These are phyloP conservation scores for Paraleonurus japonicus DNA, from an alignment of 257 asterid species.

Conservation along the genomic window DNA sequence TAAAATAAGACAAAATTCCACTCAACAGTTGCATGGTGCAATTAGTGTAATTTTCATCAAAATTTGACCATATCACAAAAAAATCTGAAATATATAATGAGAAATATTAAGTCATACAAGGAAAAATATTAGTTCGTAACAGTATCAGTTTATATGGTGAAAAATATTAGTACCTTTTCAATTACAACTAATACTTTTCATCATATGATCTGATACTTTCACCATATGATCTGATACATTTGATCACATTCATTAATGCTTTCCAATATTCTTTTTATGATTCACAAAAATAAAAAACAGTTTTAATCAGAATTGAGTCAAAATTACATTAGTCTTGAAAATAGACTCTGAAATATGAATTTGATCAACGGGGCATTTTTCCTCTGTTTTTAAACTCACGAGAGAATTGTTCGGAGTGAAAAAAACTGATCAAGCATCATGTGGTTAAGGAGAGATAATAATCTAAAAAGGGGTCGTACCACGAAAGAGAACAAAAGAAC, in stretches of 20 bases:
- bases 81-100: too few relatives aligned
- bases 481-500: constrained; percentile 36
- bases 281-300: too few relatives aligned
- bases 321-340: neutral
- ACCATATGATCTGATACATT: too few relatives aligned
- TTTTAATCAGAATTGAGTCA: too few relatives aligned
- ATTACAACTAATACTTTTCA: too few relatives aligned
- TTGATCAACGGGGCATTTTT: neutral
- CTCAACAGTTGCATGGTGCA: neutral
- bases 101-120: neutral
- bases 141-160: too few relatives aligned
- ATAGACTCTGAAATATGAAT: neutral
- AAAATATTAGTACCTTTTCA: too few relatives aligned
- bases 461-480: constrained; percentile 38
- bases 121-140: too few relatives aligned
- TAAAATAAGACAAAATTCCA: neutral
- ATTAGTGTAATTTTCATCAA: too few relatives aligned
- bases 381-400: neutral
- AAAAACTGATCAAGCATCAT: constrained; percentile 10
- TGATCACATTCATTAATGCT: too few relatives aligned
- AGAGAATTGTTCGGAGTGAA: constrained; percentile 3
- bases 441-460: constrained; percentile 23
- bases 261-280: too few relatives aligned
- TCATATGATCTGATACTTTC: too few relatives aligned
- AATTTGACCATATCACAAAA: neutral